phyloP scores from a whole-genome alignment of 1,139 yeast genomes.

The Hemisphaericaspora xylanilytica region DNA sequence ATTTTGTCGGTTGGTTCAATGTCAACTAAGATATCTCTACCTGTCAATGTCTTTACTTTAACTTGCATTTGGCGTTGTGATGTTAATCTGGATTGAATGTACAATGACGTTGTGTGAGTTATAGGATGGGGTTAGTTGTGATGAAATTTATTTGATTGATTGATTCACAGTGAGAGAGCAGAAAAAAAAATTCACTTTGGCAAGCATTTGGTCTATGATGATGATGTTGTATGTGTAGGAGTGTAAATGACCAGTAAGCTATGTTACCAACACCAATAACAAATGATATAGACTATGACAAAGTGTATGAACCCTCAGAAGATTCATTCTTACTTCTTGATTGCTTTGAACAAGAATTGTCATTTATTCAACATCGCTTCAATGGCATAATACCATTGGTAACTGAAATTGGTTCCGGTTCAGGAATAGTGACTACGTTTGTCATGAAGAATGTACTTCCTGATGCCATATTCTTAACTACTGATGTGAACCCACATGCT shows the following conservation, averaged over 20 bases:
- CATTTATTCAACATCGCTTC: slow-evolving; percentile 31
- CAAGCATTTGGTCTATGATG: too few relatives aligned
- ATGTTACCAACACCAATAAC: slow-evolving; percentile 47
- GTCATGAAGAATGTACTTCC: slow-evolving; percentile 53
- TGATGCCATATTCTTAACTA: slow-evolving; percentile 53
- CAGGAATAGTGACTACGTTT: slow-evolving; percentile 84
- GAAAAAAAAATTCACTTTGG: background rate
- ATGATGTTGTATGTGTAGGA: background rate
- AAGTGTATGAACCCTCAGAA: slow-evolving; percentile 90
- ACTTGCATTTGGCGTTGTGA: too few relatives aligned
- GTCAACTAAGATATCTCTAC: slow-evolving; percentile 81
- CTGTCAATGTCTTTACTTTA: slow-evolving; percentile 73
- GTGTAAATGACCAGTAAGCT: too few relatives aligned
- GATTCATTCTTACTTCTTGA: slow-evolving; percentile 85
- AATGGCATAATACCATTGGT: slow-evolving; percentile 48
- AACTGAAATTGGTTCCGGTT: slow-evolving; percentile 88
- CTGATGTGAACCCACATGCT: slow-evolving; percentile 82
- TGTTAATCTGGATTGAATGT: too few relatives aligned
- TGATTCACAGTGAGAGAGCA: too few relatives aligned
- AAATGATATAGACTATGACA: slow-evolving; percentile 30
- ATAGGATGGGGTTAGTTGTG: too few relatives aligned
- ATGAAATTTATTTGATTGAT: too few relatives aligned
- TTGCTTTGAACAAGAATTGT: slow-evolving; percentile 61
- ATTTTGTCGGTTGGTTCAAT: slow-evolving; percentile 76
- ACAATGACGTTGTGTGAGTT: too few relatives aligned